Evolutionary conservation across 441 rosid genomes (phyloP).

Genomic region (Erysimum pusillum): DNA sequence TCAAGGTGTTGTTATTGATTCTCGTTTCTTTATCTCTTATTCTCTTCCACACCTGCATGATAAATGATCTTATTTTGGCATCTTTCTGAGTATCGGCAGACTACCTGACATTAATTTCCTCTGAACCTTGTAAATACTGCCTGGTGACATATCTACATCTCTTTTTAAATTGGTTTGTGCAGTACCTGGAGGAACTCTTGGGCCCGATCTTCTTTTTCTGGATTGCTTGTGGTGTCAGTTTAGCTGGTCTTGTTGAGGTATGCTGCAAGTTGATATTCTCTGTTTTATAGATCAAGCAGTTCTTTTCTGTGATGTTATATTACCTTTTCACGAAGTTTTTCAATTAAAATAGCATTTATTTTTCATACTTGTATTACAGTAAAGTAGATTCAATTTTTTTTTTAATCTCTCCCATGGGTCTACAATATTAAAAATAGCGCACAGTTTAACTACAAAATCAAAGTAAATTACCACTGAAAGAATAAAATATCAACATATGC

Average conservation of each 20-base stretch:
- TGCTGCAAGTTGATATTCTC: constrained; percentile 29
- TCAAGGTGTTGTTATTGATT: constrained; percentile 63
- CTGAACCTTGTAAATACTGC: constrained; percentile 33
- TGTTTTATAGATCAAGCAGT: constrained; percentile 9
- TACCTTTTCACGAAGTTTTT: constrained; percentile 13
- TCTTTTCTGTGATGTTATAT: constrained; percentile 27
- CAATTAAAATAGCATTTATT: background rate
- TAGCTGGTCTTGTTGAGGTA: constrained; percentile 96
- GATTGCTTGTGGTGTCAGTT: constrained; percentile 91
- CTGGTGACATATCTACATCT: constrained; percentile 31
- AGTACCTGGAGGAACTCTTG: constrained; percentile 95
- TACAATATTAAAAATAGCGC: constrained; percentile 5
- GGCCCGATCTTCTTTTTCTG: constrained; percentile 89
- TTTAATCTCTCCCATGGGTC: constrained; percentile 18
- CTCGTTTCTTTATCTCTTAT: constrained; percentile 13
- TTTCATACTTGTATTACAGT: constrained; percentile 8
- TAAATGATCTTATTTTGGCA: constrained; percentile 12
- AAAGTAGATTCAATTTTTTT: constrained; percentile 8
- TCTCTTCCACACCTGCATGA: constrained; percentile 19
- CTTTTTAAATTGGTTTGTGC: constrained; percentile 42
- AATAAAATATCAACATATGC: constrained; percentile 21
- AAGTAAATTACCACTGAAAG: constrained; percentile 24
- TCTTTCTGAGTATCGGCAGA: constrained; percentile 14
- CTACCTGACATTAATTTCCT: constrained; percentile 5
- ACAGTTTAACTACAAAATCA: constrained; percentile 18